A percentile compares a stretch with the other conserved stretches of the same genome.
These are phyloP conservation scores for Eremochloa ophiuroides DNA, from an alignment of 176 grass and related monocot species.

Conservation along the genomic window DNA sequence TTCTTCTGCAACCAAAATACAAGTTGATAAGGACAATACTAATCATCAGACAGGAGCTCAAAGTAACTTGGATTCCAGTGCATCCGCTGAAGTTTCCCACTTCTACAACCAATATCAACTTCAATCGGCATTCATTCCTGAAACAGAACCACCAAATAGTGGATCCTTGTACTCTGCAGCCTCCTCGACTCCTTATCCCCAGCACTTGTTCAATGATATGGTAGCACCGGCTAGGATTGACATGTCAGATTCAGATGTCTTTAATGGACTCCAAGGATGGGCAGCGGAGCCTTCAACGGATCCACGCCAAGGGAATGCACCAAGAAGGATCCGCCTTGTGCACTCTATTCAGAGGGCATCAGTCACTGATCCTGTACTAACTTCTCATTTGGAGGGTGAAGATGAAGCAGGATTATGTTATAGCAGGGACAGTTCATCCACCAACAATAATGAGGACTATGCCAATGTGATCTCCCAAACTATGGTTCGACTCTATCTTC, in stretches of 20 bases:
- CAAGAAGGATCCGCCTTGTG: slow-evolving; percentile 43
- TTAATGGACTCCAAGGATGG: slow-evolving; percentile 5
- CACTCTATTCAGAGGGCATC: slow-evolving; percentile 19
- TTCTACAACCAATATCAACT: background rate
- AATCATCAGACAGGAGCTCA: background rate
- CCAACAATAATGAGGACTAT: background rate
- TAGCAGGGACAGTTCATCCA: slow-evolving; percentile 6
- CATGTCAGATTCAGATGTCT: slow-evolving; percentile 22
- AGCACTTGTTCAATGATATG: slow-evolving; percentile 4
- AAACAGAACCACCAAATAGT: slow-evolving; percentile 14
- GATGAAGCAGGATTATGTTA: slow-evolving; percentile 12
- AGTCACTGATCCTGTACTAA: background rate
- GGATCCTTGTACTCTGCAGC: background rate
- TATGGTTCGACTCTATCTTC: background rate
- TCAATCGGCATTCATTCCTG: background rate
- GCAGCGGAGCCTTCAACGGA: background rate
- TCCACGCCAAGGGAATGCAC: slow-evolving; percentile 22
- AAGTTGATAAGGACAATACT: background rate
- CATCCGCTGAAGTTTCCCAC: background rate
- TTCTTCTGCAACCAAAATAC: slow-evolving; percentile 8
- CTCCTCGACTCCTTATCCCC: slow-evolving; percentile 15
- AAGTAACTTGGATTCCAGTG: background rate
- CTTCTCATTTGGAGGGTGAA: slow-evolving; percentile 2
- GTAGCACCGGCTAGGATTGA: background rate
- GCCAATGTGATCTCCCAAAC: background rate